Evolutionary conservation across 2,329 filamentous ascomycete genomes (phyloP).

Genomic region (Xylaria sp.): DNA sequence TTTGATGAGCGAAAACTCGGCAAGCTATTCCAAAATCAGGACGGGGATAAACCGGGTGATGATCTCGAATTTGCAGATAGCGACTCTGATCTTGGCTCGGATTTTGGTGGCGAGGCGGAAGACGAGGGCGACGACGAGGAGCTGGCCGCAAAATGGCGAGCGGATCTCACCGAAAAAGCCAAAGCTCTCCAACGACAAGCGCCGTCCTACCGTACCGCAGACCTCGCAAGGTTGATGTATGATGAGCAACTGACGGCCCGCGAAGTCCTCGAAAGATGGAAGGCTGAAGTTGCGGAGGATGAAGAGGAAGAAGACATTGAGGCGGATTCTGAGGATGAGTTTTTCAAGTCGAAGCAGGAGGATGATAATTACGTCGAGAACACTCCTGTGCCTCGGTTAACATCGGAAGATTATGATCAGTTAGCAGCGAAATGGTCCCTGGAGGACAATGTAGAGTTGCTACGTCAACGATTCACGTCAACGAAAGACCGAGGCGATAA

Average conservation of each 20-base stretch:
- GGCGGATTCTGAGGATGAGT: conserved; percentile 68
- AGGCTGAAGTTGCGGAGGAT: conserved; percentile 69
- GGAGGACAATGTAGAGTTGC: conserved; percentile 77
- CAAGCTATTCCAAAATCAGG: conserved; percentile 67
- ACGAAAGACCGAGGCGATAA: conserved; percentile 68
- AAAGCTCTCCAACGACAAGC: conserved; percentile 74
- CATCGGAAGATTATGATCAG: conserved; percentile 73
- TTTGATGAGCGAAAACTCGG: conserved; percentile 70
- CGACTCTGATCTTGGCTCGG: conserved; percentile 93
- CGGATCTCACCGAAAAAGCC: conserved; percentile 82
- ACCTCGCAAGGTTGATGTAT: conserved; percentile 90
- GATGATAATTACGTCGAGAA: conserved; percentile 80
- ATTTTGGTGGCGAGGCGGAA: conserved; percentile 49
- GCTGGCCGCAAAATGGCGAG: conserved; percentile 84
- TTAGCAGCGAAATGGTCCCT: conserved; percentile 88
- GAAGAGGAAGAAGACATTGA: conserved; percentile 70
- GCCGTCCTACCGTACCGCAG: conserved; percentile 80
- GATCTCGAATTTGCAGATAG: conserved; percentile 94
- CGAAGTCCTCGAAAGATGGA: conserved; percentile 84
- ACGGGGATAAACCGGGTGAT: conserved; percentile 60
- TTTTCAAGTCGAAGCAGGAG: conserved; percentile 73
- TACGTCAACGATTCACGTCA: conserved; percentile 81
- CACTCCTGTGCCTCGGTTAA: conserved; percentile 77
- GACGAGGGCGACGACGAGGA: conserved; percentile 65
- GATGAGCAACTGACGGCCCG: conserved; percentile 79